These are phyloP conservation scores for Globisporangium cystogenes DNA, from an alignment of 352 stramenopile genomes.

Conservation along the genomic window DNA sequence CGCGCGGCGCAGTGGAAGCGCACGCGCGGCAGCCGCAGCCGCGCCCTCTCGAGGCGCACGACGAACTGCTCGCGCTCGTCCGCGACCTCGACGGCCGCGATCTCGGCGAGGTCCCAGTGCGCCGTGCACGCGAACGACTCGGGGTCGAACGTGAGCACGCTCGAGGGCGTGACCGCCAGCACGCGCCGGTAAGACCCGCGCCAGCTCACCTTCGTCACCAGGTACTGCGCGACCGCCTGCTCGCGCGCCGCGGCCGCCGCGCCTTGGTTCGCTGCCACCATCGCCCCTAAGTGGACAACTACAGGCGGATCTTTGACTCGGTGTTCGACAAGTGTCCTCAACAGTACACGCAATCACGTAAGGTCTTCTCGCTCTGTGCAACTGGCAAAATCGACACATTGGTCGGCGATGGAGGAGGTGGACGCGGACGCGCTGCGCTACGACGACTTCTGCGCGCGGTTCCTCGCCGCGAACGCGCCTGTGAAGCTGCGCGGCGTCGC, in stretches of 20 bases:
- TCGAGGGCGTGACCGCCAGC: slow-evolving; percentile 43
- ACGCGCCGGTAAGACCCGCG: slow-evolving; percentile 58
- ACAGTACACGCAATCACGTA: too few relatives aligned
- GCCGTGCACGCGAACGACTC: slow-evolving; percentile 69
- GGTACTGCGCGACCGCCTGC: slow-evolving; percentile 55
- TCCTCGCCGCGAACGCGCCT: slow-evolving; percentile 61
- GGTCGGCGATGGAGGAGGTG: slow-evolving; percentile 44
- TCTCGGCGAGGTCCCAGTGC: slow-evolving; percentile 60
- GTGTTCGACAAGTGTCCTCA: too few relatives aligned
- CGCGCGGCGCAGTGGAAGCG: slow-evolving; percentile 52
- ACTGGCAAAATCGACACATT: not conserved
- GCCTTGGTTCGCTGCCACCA: slow-evolving; percentile 1
- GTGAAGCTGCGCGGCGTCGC: slow-evolving; percentile 66
- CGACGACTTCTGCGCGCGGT: slow-evolving; percentile 62
- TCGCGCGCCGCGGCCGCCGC: slow-evolving; percentile 6
- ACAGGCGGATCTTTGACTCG: not conserved
- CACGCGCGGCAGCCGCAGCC: slow-evolving; percentile 44
- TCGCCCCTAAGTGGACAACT: not conserved
- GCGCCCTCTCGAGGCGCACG: slow-evolving; percentile 54
- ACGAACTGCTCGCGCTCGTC: slow-evolving; percentile 44
- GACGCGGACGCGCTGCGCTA: slow-evolving; percentile 56
- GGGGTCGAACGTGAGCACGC: slow-evolving; percentile 53
- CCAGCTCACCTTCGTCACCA: slow-evolving; percentile 64
- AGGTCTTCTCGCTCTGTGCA: too few relatives aligned
- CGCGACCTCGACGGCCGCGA: slow-evolving; percentile 42